Base-by-base conservation (phyloP, 306 rosid species). In the Vigna mungo region DNA sequence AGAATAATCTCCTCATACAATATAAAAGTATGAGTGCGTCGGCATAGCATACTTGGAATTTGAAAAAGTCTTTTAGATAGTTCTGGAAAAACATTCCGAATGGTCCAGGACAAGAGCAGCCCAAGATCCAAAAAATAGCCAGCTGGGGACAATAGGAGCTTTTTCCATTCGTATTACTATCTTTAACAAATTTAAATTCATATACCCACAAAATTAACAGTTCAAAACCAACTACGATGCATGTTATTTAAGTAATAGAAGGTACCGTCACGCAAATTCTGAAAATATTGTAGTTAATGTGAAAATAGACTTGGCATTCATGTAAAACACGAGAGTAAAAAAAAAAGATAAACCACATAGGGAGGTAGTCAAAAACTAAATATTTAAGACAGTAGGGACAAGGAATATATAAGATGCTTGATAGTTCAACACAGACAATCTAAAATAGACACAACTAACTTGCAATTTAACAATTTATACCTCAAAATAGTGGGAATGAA, bases 401-500 rank as follows among this genome's bases (percentile, higher is more conserved):
- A 71, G 54, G 34, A 44, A 80, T 21, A 32, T 18, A 71, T 61
- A 76, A 51, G 69, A 39, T 74, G 36, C 80, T n/a, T 7, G 51
- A 68, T 32, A 54, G 53, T 64, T 75, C 81, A 75, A 47, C 3
- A 12, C 44, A 46, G 4, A 66, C 7, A 68, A 23, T 15, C 18
- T 41, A 63, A 34, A 74, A 58, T 62, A 60, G 69, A 73, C 49
- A 47, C 54, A 63, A 68, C 30, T 23, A 36, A 68, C 60, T 21
- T 23, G 41, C 46, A 71, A 53, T 68, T 44, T 58, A 64, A 84
- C 74, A 59, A 61, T 7, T 58, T 75, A 30, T 89, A 94, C 99
- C 99, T 92, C 89, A 86, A 96, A 96, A 89, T 96, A 96, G 83
- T 92, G 96, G 75, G 96, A 81, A 81, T 96, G 99, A 71, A 96